Evolutionary conservation across 2,329 filamentous ascomycete species (phyloP), one percentile per base, ranked within the genome.

Genomic region (Fusarium nematophilum): DNA sequence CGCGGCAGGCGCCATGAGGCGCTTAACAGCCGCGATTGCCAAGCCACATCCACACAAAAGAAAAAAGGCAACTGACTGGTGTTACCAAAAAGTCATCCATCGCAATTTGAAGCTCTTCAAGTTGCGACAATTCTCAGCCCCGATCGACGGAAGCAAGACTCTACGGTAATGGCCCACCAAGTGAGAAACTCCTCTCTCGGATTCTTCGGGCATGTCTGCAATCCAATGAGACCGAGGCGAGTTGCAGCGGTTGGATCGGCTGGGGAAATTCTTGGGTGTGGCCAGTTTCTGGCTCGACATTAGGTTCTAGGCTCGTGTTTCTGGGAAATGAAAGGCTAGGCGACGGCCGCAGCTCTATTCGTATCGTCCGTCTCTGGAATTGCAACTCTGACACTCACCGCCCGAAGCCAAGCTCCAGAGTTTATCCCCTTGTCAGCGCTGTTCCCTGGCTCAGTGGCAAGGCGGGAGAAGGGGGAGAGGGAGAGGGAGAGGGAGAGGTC

Each of bases 11-110:
- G 65, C 67, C 26, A 15, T 13, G 11, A 9, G 17, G 67, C 67
- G 67, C 58, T 60, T 67, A 63, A 33, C 57, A 69, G 65, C 43
- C 67, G 67, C 67, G 43, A 46, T 31, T 18, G 45, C 51, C 47
- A 53, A 54, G 52, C 25, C 42, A 29, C n/a, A 14, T 6, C 21
- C 14, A 31, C 31, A 18, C 25, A 27, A 33, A 59, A 11, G 51
- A 51, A 56, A 54, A 55, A 63, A 59, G 49, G 53, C 39, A 31
- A 46, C 46, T 13, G 48, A 44, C 27, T 27, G 39, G 42, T 21
- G 39, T 47, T 13, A 9, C 34, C 30, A 15, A 10, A 25, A 14
- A 9, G 9, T 23, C 11, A 25, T 31, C 17, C 17, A 39, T 31
- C 13, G 18, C 43, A 27, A 46, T 21, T 6, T 21, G 21, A 21